Evolutionary conservation across 768 basidiomycete species (phyloP).

Genomic region (Leccinum truebloodii): DNA sequence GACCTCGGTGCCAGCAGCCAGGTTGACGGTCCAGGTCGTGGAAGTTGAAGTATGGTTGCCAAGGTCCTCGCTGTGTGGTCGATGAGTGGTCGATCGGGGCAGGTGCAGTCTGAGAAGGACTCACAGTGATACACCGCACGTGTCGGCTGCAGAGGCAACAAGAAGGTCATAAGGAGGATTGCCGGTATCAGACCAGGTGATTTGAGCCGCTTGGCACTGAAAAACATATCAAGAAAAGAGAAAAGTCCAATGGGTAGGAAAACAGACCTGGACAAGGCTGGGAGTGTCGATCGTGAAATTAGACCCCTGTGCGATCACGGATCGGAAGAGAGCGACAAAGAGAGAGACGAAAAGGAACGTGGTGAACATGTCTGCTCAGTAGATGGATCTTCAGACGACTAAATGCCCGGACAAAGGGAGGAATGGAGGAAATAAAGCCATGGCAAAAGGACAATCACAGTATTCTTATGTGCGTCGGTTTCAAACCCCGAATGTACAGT

Average conservation of each 20-base stretch:
- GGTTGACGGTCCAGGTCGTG: conserved; percentile 39
- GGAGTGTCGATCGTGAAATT: conserved; percentile 56
- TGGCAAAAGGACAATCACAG: not conserved
- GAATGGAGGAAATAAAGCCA: not conserved
- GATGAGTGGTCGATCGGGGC: conserved; percentile 6
- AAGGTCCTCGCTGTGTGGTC: conserved; percentile 56
- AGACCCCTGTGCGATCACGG: conserved; percentile 44
- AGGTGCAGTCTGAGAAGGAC: conserved; percentile 20
- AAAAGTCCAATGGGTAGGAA: not conserved
- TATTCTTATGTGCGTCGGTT: conserved; percentile 12
- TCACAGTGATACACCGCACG: conserved; percentile 63
- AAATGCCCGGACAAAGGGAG: conserved; percentile 8
- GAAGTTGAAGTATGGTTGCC: conserved; percentile 50
- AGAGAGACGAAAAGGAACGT: conserved; percentile 76
- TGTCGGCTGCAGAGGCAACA: conserved; percentile 50
- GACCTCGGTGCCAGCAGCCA: conserved; percentile 51
- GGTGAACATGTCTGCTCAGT: conserved; percentile 60
- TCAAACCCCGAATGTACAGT: conserved; percentile 25
- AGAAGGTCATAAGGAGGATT: conserved; percentile 58
- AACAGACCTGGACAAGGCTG: conserved; percentile 49
- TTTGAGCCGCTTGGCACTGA: conserved; percentile 52
- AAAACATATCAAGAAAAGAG: not conserved
- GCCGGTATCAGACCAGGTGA: conserved; percentile 52
- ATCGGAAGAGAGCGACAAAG: conserved; percentile 55
- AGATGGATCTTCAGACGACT: conserved; percentile 4